These are phyloP conservation scores for Persicaria tinctoria DNA, from an alignment of 148 eudicot species.

Conservation along the genomic window DNA sequence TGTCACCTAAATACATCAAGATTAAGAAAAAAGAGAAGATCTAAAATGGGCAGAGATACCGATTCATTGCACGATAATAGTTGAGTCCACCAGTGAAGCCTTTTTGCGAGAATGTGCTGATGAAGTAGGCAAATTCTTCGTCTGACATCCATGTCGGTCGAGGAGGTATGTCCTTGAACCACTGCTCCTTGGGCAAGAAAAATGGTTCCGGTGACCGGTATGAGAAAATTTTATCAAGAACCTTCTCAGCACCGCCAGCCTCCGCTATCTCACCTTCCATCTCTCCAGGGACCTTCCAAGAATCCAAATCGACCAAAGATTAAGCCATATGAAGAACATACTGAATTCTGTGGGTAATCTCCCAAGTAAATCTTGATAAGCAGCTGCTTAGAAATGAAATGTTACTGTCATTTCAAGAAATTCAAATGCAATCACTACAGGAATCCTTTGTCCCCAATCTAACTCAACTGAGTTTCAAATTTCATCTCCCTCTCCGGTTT, in stretches of 20 bases:
- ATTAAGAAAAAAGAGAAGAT: background rate
- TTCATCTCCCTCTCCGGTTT: background rate
- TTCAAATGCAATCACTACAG: background rate
- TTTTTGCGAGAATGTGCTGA: constrained; percentile 12
- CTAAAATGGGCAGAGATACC: constrained; percentile 12
- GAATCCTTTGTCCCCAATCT: background rate
- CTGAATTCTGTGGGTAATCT: background rate
- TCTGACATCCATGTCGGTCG: constrained; percentile 34
- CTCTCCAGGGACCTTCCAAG: constrained; percentile 18
- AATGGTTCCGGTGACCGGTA: constrained; percentile 21
- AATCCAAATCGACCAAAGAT: background rate
- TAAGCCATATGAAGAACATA: background rate
- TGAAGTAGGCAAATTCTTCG: constrained; percentile 18
- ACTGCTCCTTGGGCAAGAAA: constrained; percentile 30
- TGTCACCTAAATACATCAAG: background rate
- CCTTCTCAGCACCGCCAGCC: constrained; percentile 17
- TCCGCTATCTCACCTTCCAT: constrained; percentile 35
- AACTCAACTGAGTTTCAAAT: background rate
- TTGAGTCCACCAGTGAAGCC: constrained; percentile 33
- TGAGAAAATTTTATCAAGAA: constrained; percentile 16
- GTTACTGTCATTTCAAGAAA: too few relatives aligned
- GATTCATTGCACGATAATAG: constrained; percentile 25
- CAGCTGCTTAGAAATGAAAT: too few relatives aligned
- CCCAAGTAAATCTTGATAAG: background rate
- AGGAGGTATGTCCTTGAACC: constrained; percentile 13